Base-by-base conservation (phyloP, 108 stramenopile species). In the Stephanodiscus minutulus region DNA sequence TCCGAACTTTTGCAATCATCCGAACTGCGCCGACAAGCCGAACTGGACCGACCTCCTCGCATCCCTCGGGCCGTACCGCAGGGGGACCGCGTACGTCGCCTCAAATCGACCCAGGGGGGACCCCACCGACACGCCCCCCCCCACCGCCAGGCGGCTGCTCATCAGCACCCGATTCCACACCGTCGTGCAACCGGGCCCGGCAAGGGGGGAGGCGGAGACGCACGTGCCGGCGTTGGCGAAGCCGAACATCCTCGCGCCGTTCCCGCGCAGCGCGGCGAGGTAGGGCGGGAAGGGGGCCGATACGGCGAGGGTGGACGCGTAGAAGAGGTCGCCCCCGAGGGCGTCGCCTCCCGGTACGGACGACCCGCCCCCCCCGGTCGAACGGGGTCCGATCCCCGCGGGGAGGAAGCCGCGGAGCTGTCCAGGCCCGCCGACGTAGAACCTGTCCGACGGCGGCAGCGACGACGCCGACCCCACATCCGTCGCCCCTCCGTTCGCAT, bases 51-150 rank as follows among this genome's bases (percentile, higher is more conserved):
- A 79, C 64, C 87, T 77, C 44, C 86, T 68, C 18, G 86, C 86
- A 85, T 94, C 93, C 36, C 74, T 37, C 11, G 93, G 91, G 55
- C 91, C 91, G 77, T 88, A 91, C 37, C 93, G 78, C n/a, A 90
- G 10, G 9, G 90, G 93, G 55, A 83, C 85, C 0, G 93, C 89
- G 68, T 94, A 94, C 21, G 93, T 94, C 7, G 74, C 74, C 64
- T 94, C 93, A 17, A 87, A 63, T 61, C 89, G 76, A 49, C 89
- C 89, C 77, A 90, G 76, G 24, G 83, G 78, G 0, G 89, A 86
- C 21, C 85, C 86, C 56, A 85, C 79, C 31, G 87, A 81, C 1
- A 91, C 33, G 11, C 93, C 93, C 43, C 86, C 89, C 17, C 93
- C 93, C 7, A 85, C 83, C 29, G 90, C 59, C 10, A 77, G 64